Percentiles rank a stretch among this genome's conserved stretches.
Conservation (phyloP, 768 basidiomycete species). For the Psilocybe subaeruginosa region DNA sequence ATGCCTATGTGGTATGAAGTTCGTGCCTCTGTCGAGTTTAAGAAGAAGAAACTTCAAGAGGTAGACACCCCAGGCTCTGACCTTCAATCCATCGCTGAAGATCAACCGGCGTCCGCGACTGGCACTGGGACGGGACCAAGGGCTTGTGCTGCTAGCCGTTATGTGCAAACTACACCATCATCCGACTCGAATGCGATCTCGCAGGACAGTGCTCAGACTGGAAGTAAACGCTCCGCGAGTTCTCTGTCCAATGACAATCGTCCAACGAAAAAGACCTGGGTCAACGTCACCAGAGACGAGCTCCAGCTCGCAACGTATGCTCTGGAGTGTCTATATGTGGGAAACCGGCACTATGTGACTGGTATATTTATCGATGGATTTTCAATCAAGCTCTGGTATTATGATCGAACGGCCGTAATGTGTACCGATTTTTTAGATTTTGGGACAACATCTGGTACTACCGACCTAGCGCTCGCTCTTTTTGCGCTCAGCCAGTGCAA, state of each 20-base stretch:
- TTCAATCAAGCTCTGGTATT: slow-evolving; percentile 27
- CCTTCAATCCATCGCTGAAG: too few relatives aligned
- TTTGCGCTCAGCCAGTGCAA: slow-evolving; percentile 18
- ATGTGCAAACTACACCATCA: too few relatives aligned
- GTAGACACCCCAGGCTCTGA: too few relatives aligned
- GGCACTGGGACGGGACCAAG: too few relatives aligned
- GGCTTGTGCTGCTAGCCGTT: too few relatives aligned
- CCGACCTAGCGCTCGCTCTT: slow-evolving; percentile 23
- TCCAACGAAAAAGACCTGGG: too few relatives aligned
- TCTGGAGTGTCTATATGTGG: slow-evolving; percentile 16
- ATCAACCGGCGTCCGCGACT: too few relatives aligned
- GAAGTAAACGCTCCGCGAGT: too few relatives aligned
- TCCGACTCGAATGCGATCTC: too few relatives aligned
- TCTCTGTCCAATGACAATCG: too few relatives aligned
- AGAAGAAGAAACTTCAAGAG: neutral
- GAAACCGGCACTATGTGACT: slow-evolving; percentile 20
- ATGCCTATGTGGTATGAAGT: neutral
- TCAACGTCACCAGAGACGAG: neutral
- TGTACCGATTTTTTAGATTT: neutral
- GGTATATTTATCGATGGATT: slow-evolving; percentile 25
- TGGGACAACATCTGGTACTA: neutral
- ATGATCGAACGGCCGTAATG: slow-evolving; percentile 16
- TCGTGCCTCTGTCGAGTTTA: neutral
- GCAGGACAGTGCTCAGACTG: too few relatives aligned
- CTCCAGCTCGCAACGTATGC: slow-evolving; percentile 17